Evolutionary conservation across 352 stramenopile species (phyloP), one percentile per base, ranked within the genome.

Genomic region (Poterioochromonas sp.): DNA sequence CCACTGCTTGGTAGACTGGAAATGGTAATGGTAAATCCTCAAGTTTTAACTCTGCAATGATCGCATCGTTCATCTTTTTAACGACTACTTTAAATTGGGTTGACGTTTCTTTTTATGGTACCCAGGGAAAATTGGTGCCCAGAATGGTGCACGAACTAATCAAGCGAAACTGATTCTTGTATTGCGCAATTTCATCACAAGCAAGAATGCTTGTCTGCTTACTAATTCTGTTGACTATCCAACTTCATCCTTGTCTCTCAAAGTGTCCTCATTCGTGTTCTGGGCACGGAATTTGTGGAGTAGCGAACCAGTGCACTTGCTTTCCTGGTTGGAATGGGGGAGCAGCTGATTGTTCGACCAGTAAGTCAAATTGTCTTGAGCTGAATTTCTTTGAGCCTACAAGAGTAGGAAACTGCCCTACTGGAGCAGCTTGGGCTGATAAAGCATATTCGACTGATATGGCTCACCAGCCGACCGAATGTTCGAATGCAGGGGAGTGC

Each of bases 401-500:
- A 68, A n/a, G 58, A 20, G 70, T 44, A 69, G 51, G 70, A 0
- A 74, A 47, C 5, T 92, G 87, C 54, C 85, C 87, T 1, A 85
- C 54, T 11, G 88, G 87, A 0, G 70, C 84, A 26, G 87, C 87
- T 5, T 92, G 88, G 88, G 83, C 86, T 18, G 88, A 92, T 78
- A 92, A 92, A 78, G 87, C 88, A 0, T 87, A 76, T 1, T 80
- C 86, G 20, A n/a, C 22, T 22, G 71, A 84, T 37, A 35, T 68
- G 15, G 85, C 84, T 26, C 85, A 89, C 76, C 51, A 73, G 63
- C 77, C 79, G 3, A 82, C 87, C 54, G 91, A 96, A 82, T 97
- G 91, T 79, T 93, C 89, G 0, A 89, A 89, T n/a, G 89, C 90
- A 80, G 91, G 91, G 0, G 80, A 85, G 0, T 97, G 91, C 82